phyloP scores from a whole-genome alignment of 2,329 filamentous ascomycete species.

The Cryphonectria radicalis region DNA sequence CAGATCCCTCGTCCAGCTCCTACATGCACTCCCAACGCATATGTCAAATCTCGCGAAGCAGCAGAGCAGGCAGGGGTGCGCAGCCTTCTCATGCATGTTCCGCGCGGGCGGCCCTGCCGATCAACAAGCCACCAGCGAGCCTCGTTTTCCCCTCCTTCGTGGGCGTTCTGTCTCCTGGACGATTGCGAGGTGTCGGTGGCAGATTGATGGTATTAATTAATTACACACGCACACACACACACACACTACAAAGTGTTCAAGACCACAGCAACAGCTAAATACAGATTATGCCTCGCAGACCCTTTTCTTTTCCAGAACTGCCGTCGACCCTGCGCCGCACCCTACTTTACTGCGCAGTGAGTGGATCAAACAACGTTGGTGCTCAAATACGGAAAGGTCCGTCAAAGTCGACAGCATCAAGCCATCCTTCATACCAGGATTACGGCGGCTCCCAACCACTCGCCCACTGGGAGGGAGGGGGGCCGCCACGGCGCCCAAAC shows the following conservation, averaged over 20 bases:
- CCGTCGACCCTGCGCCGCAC: neutral
- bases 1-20: neutral
- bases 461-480: neutral
- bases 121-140: neutral
- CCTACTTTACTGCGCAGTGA: neutral
- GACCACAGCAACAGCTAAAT: no score
- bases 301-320: no score
- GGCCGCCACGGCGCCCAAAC: neutral
- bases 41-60: conserved; percentile 1
- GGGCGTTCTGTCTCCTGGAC: neutral
- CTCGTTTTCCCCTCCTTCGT: no score
- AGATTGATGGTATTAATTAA: neutral
- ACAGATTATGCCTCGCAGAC: no score
- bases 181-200: neutral
- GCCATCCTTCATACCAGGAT: neutral
- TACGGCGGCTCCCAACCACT: neutral
- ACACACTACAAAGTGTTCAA: no score
- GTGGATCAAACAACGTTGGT: neutral
- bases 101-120: neutral
- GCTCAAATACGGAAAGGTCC: neutral
- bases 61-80: neutral
- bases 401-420: neutral
- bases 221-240: no score
- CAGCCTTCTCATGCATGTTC: neutral
- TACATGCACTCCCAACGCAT: neutral